Percentiles rank a stretch among this genome's conserved stretches.
Evolutionary conservation across 192 early-diverging fungal genomes (phyloP).

Genomic region (Backusella parvicylindrica): DNA sequence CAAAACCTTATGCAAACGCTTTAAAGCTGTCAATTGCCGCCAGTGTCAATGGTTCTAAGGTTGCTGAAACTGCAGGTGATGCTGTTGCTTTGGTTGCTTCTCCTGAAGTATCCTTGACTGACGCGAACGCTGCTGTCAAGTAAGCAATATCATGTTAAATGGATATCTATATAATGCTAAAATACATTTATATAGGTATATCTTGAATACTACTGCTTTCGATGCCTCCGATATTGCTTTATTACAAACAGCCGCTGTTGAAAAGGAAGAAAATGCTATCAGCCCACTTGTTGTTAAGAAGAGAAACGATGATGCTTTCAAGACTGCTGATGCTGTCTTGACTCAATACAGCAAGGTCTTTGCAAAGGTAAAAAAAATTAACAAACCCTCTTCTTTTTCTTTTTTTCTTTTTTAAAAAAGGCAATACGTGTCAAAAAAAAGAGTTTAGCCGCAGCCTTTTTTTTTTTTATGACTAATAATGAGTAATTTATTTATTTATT

Average conservation of each 20-base stretch:
- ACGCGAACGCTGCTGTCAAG: constrained; percentile 24
- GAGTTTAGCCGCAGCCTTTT: not conserved
- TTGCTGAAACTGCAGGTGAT: constrained; percentile 5
- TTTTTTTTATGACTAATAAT: constrained; percentile 2
- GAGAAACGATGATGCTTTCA: constrained; percentile 8
- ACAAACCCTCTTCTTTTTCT: too few relatives aligned
- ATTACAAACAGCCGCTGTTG: constrained; percentile 10
- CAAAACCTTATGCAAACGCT: constrained; percentile 16
- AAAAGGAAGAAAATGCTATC: constrained; percentile 16
- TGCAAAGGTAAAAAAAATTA: constrained; percentile 3
- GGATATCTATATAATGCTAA: too few relatives aligned
- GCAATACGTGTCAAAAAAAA: not conserved
- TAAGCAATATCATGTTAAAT: too few relatives aligned
- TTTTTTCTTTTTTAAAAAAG: not conserved
- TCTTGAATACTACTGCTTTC: constrained; percentile 10
- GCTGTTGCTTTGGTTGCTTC: constrained; percentile 2
- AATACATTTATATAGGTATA: constrained; percentile 3
- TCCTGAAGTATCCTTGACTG: not conserved
- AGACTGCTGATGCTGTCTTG: not conserved
- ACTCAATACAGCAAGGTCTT: constrained; percentile 6
- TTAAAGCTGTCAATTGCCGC: constrained; percentile 21
- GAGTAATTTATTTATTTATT: not conserved
- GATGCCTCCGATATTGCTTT: not conserved
- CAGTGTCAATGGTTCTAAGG: not conserved
- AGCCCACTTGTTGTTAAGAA: constrained; percentile 20